Conservation (phyloP, 495 filamentous ascomycete species). For the Xylaria nigripes region DNA sequence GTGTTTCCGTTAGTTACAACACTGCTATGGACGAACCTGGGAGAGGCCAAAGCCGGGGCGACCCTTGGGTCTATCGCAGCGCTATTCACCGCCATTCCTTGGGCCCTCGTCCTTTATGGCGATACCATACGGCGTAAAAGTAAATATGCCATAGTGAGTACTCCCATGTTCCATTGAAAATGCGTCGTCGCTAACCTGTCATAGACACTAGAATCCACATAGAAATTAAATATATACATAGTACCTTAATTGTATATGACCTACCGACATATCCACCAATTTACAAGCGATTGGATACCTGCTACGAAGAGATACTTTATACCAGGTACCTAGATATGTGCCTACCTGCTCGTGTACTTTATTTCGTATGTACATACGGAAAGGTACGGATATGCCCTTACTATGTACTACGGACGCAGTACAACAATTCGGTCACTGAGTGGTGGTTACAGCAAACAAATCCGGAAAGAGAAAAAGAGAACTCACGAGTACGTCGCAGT, state of each 20-base stretch:
- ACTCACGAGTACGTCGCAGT: too few relatives aligned
- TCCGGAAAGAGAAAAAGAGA: too few relatives aligned
- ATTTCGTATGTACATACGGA: too few relatives aligned
- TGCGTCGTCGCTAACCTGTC: neutral
- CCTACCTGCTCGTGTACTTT: too few relatives aligned
- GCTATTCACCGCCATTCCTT: constrained; percentile 69
- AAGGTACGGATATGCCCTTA: too few relatives aligned
- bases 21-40: constrained; percentile 62
- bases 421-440: too few relatives aligned
- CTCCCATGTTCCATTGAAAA: neutral
- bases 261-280: neutral
- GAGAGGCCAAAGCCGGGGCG: constrained; percentile 63
- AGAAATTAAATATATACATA: neutral
- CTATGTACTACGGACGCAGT: too few relatives aligned
- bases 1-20: constrained; percentile 71
- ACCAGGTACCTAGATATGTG: too few relatives aligned
- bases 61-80: constrained; percentile 69
- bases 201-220: constrained; percentile 1
- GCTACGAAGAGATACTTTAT: too few relatives aligned
- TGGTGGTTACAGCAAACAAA: too few relatives aligned
- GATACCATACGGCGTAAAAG: constrained; percentile 69
- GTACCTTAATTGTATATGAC: neutral
- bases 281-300: too few relatives aligned
- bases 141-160: constrained; percentile 54
- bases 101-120: constrained; percentile 76